Conservation (phyloP, 2,329 filamentous ascomycete species). For the Alternaria consortialis region DNA sequence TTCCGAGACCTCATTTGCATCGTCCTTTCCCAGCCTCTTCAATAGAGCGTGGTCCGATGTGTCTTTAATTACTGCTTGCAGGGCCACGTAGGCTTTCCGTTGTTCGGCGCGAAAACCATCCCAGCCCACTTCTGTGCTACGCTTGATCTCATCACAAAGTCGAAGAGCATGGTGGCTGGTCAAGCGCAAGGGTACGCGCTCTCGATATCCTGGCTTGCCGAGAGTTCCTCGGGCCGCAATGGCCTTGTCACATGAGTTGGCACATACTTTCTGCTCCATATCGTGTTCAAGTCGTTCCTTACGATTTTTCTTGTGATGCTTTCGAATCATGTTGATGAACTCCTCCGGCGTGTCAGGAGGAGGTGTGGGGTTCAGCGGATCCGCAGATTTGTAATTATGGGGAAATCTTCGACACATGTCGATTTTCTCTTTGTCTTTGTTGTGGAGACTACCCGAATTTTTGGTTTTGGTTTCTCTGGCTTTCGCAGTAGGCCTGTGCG, state of each 20-base stretch:
- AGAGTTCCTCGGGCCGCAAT: neutral
- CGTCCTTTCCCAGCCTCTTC: rapidly evolving
- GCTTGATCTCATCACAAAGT: neutral
- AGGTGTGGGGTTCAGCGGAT: neutral
- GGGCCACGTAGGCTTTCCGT: no score
- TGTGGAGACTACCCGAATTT: neutral
- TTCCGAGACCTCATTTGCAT: neutral
- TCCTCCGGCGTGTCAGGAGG: neutral
- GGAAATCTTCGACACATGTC: neutral
- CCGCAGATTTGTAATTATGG: neutral
- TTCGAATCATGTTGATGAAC: neutral
- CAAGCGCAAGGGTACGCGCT: neutral
- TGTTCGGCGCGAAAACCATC: neutral
- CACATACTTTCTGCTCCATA: neutral
- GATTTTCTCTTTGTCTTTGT: neutral
- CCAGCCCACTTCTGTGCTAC: neutral
- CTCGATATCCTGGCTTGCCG: neutral
- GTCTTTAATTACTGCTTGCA: rapidly evolving
- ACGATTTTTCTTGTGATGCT: rapidly evolving
- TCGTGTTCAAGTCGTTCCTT: neutral
- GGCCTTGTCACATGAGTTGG: rapidly evolving
- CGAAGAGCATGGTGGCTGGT: neutral
- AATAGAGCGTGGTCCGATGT: neutral
- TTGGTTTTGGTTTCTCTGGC: neutral
- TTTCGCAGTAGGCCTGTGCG: neutral